Conservation (phyloP, 768 basidiomycete species). For the Boletus patriciae region DNA sequence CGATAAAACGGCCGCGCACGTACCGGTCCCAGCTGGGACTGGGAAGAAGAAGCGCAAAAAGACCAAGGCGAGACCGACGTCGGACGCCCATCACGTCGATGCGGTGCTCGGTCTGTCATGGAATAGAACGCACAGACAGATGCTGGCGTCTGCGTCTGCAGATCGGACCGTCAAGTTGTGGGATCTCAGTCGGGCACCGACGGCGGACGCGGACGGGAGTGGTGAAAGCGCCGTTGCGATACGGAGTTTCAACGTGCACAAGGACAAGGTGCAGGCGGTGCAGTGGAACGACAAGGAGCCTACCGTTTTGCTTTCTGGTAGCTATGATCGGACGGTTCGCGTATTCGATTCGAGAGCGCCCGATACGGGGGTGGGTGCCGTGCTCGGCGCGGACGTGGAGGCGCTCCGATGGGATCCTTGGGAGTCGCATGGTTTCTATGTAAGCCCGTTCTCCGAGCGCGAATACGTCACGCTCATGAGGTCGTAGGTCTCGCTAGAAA, state of each 20-base stretch:
- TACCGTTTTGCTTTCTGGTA: conserved; percentile 87
- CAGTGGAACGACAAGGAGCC: conserved; percentile 93
- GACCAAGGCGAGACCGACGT: conserved; percentile 59
- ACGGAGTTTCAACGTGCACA: conserved; percentile 81
- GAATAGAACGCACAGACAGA: conserved; percentile 87
- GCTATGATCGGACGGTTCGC: conserved; percentile 93
- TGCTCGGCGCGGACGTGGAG: conserved; percentile 91
- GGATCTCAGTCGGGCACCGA: conserved; percentile 80
- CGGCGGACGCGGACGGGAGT: conserved; percentile 45
- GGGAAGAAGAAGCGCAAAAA: conserved; percentile 98
- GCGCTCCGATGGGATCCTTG: conserved; percentile 95
- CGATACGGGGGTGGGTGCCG: conserved; percentile 76
- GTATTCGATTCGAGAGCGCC: conserved; percentile 91
- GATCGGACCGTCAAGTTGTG: conserved; percentile 97
- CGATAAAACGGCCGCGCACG: conserved; percentile 75
- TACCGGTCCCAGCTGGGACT: conserved; percentile 79
- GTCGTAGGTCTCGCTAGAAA: conserved; percentile 87
- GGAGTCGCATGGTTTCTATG: conserved; percentile 85
- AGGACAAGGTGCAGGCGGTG: conserved; percentile 94
- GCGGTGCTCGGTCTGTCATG: conserved; percentile 92
- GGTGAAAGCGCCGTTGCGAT: conserved; percentile 57
- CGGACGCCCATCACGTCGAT: conserved; percentile 82
- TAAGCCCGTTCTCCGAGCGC: conserved; percentile 39
- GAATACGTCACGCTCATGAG: not conserved
- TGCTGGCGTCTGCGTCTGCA: conserved; percentile 89